Conservation (phyloP, 257 asterid species). For the Plantago elongata region DNA sequence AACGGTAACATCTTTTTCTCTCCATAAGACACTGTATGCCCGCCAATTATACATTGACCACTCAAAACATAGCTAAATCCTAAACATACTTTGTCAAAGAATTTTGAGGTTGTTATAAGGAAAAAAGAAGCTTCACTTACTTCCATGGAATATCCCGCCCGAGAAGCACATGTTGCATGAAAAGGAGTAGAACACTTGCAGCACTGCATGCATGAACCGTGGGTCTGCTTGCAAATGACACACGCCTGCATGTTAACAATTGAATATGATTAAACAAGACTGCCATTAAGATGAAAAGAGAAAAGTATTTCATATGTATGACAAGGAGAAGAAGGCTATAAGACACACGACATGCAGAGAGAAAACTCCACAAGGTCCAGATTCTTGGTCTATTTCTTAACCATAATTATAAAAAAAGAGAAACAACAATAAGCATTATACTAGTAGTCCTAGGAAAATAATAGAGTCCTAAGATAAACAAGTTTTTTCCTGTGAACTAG, state of each 20-base stretch:
- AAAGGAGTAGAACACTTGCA: slow-evolving; percentile 81
- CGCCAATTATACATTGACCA: not conserved
- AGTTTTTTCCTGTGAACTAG: too few relatives aligned
- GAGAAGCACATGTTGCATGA: slow-evolving; percentile 86
- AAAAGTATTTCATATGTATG: not conserved
- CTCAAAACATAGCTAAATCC: slow-evolving; percentile 8
- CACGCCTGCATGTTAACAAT: slow-evolving; percentile 60
- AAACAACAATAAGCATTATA: too few relatives aligned
- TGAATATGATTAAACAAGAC: not conserved
- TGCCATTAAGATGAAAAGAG: slow-evolving; percentile 2
- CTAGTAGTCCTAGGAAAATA: too few relatives aligned
- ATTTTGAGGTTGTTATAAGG: slow-evolving; percentile 5
- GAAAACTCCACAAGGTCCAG: too few relatives aligned
- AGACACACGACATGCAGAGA: not conserved
- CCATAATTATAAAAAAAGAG: too few relatives aligned
- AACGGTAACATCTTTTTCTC: not conserved
- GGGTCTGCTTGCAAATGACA: slow-evolving; percentile 76
- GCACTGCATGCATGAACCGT: slow-evolving; percentile 91
- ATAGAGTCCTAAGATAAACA: too few relatives aligned
- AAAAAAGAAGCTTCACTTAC: slow-evolving; percentile 39
- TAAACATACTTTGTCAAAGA: slow-evolving; percentile 9
- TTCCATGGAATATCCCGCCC: slow-evolving; percentile 92
- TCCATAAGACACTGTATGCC: not conserved
- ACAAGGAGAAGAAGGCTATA: not conserved
- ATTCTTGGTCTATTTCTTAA: too few relatives aligned